These are phyloP conservation scores for Globisporangium ultimum DNA, from an alignment of 352 stramenopile species.

Conservation along the genomic window DNA sequence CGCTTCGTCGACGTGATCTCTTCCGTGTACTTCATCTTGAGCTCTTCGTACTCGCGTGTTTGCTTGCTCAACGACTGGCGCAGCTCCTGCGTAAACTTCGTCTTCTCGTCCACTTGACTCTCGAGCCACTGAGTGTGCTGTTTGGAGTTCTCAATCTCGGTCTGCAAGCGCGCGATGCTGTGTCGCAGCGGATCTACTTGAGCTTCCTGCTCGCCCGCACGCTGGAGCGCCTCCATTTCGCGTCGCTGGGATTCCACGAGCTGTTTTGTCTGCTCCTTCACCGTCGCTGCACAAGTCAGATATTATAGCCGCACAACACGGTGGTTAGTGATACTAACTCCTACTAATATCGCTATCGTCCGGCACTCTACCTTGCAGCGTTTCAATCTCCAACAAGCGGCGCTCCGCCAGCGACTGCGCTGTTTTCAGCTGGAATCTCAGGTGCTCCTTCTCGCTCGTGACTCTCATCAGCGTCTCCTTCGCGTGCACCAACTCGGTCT, in stretches of 20 bases:
- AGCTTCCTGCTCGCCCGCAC: conserved; percentile 51
- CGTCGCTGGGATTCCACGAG: conserved; percentile 52
- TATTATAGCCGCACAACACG: background rate
- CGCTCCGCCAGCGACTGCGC: conserved; percentile 51
- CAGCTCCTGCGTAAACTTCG: conserved; percentile 53
- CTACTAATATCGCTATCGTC: background rate
- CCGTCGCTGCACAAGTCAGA: conserved; percentile 14
- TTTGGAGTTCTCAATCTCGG: conserved; percentile 46
- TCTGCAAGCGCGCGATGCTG: conserved; percentile 39
- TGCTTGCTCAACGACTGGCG: conserved; percentile 52
- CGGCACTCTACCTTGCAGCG: conserved; percentile 29
- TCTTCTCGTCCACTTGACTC: conserved; percentile 63
- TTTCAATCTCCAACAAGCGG: conserved; percentile 56
- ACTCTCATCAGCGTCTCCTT: conserved; percentile 45
- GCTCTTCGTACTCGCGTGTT: conserved; percentile 49
- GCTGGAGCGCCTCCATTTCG: conserved; percentile 65
- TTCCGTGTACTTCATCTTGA: conserved; percentile 46
- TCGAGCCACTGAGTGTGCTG: conserved; percentile 71
- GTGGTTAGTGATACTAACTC: background rate
- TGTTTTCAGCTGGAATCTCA: conserved; percentile 46
- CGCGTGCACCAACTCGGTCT: conserved; percentile 24
- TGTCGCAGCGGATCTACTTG: conserved; percentile 56
- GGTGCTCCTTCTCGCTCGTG: conserved; percentile 48
- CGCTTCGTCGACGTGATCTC: conserved; percentile 42
- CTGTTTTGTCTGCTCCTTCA: conserved; percentile 53